Percentiles rank a stretch among this genome's conserved stretches.
Conservation (phyloP, 2,329 filamentous ascomycete species). For the Aurifilum marmelostoma region DNA sequence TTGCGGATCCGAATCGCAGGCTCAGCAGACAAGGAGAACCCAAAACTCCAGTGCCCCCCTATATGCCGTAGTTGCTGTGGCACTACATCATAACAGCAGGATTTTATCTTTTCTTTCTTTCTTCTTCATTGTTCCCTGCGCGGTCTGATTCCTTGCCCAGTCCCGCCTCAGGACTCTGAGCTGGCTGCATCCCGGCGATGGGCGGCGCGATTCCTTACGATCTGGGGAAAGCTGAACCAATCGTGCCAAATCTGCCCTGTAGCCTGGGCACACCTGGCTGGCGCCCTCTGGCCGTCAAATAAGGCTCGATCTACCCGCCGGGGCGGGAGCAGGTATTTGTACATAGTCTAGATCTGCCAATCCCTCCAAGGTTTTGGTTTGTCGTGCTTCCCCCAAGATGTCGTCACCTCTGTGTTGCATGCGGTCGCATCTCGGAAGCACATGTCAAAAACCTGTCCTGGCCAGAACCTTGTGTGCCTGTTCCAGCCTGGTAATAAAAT, state of each 20-base stretch:
- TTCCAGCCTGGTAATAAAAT: neutral
- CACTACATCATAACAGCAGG: neutral
- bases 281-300: neutral
- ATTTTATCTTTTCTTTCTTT: neutral
- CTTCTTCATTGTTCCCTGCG: neutral
- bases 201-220: neutral
- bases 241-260: neutral
- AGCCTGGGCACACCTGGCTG: neutral
- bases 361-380: neutral
- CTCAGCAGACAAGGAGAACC: neutral
- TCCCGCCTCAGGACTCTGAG: neutral
- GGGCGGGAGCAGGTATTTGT: neutral
- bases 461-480: slow-evolving; percentile 5
- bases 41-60: no score
- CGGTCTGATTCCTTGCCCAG: neutral
- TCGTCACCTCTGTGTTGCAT: slow-evolving; percentile 2
- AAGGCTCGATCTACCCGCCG: neutral
- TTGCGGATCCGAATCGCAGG: slow-evolving; percentile 1
- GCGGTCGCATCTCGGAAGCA: slow-evolving; percentile 11
- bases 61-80: neutral
- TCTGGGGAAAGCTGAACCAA: neutral
- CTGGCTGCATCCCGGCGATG: neutral
- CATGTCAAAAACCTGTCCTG: slow-evolving; percentile 19
- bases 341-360: neutral
- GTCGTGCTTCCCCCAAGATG: neutral